Percentiles rank a stretch among this genome's conserved stretches.
Evolutionary conservation across 169 alveolate species (phyloP).

Genomic region (Plasmodium knowlesi): DNA sequence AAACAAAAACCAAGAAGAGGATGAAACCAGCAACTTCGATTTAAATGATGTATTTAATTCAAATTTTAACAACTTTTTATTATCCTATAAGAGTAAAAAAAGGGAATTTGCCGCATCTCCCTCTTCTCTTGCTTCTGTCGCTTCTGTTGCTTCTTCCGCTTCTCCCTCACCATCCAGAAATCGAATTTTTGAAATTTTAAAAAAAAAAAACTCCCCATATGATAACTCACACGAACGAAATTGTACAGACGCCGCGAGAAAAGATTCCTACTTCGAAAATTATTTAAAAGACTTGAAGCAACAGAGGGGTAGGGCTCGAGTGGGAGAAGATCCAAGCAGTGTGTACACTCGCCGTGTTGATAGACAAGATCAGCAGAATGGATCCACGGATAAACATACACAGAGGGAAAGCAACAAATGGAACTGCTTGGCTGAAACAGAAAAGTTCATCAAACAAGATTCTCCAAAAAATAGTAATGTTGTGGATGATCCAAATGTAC

Average conservation of each 20-base stretch:
- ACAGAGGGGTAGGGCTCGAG: not conserved
- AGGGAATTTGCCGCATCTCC: not conserved
- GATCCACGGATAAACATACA: not conserved
- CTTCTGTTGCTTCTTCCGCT: not conserved
- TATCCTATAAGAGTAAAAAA: constrained; percentile 51
- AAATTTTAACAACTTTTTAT: constrained; percentile 38
- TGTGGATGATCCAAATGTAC: not conserved
- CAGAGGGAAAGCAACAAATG: not conserved
- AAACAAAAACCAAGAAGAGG: not conserved
- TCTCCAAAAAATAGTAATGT: not conserved
- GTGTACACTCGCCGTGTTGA: not conserved
- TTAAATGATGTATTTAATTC: constrained; percentile 4
- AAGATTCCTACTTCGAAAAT: constrained; percentile 8
- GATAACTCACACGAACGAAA: not conserved
- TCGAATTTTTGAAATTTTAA: constrained; percentile 13
- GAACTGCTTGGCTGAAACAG: not conserved
- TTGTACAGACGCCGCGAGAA: not conserved
- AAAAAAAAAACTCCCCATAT: not conserved
- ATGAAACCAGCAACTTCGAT: not conserved
- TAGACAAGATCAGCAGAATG: not conserved
- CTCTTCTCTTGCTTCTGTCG: too few relatives aligned
- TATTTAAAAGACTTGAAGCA: not conserved
- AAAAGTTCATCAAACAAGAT: not conserved
- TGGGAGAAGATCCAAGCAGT: not conserved
- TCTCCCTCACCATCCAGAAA: not conserved